A percentile compares a stretch with the other conserved stretches of the same genome.
These are phyloP conservation scores for Leccinum longicurvipes DNA, from an alignment of 768 basidiomycete genomes.

Conservation along the genomic window DNA sequence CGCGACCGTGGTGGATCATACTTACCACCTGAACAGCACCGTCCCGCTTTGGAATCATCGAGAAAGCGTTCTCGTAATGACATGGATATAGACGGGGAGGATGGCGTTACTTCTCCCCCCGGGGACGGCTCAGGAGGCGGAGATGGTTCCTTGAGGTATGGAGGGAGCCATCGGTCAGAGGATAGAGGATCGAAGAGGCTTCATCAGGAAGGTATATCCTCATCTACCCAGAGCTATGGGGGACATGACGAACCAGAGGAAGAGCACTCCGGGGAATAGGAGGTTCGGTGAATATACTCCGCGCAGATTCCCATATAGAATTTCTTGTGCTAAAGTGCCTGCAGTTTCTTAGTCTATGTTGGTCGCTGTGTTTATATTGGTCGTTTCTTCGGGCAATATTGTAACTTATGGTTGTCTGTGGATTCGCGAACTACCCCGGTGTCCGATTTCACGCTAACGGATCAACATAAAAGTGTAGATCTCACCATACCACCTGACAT, in stretches of 20 bases:
- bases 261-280: constrained; percentile 32
- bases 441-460: constrained; percentile 17
- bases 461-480: constrained; percentile 31
- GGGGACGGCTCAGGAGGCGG: constrained; percentile 28
- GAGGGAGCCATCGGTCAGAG: constrained; percentile 37
- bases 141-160: constrained; percentile 33
- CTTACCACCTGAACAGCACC: constrained; percentile 36
- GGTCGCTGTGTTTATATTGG: constrained; percentile 16
- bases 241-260: constrained; percentile 33
- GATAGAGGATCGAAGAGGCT: constrained; percentile 60
- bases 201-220: constrained; percentile 42
- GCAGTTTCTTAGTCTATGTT: constrained; percentile 13
- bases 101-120: constrained; percentile 40
- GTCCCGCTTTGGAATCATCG: constrained; percentile 40
- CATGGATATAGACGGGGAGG: constrained; percentile 59
- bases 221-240: constrained; percentile 24
- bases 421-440: constrained; percentile 10
- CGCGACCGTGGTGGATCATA: constrained; percentile 39
- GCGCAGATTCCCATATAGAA: constrained; percentile 28
- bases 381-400: constrained; percentile 15
- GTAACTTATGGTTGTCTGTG: constrained; percentile 17
- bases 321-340: constrained; percentile 33
- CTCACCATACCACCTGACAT: constrained; percentile 12
- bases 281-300: constrained; percentile 21
- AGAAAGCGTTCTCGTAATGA: constrained; percentile 61